These are phyloP conservation scores for Dryadomyces quercivorus DNA, from an alignment of 2,329 filamentous ascomycete genomes.

Conservation along the genomic window DNA sequence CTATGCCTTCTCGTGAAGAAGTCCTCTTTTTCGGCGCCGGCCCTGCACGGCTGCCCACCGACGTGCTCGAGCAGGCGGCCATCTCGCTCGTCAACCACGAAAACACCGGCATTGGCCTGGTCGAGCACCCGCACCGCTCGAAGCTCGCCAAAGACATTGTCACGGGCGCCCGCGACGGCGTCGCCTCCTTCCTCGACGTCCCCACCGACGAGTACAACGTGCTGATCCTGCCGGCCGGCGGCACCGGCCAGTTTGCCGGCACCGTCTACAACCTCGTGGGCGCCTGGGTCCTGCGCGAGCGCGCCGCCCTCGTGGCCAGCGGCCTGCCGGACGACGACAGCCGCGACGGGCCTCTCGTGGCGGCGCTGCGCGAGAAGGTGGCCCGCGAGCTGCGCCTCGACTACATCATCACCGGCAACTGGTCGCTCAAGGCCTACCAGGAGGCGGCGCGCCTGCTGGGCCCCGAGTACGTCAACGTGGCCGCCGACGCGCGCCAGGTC, in stretches of 20 bases:
- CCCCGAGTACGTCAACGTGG: constrained; percentile 68
- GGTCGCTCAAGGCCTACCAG: constrained; percentile 80
- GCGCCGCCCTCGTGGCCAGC: constrained; percentile 22
- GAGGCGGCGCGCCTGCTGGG: constrained; percentile 73
- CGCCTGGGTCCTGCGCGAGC: constrained; percentile 65
- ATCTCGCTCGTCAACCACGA: constrained; percentile 72
- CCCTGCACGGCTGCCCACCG: constrained; percentile 73
- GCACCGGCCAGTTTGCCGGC: constrained; percentile 75
- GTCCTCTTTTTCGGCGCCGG: constrained; percentile 64
- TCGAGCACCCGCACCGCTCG: constrained; percentile 84
- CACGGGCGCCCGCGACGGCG: constrained; percentile 61
- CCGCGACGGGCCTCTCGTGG: constrained; percentile 34
- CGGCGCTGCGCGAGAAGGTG: constrained; percentile 20
- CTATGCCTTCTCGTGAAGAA: constrained; percentile 12
- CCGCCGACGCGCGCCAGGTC: constrained; percentile 12
- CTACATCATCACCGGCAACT: constrained; percentile 82
- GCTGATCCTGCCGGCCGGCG: constrained; percentile 78
- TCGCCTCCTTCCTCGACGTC: constrained; percentile 65
- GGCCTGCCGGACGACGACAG: not conserved
- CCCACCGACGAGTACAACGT: constrained; percentile 67
- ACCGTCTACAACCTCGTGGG: constrained; percentile 74
- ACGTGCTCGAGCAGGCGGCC: constrained; percentile 66
- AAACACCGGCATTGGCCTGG: constrained; percentile 67
- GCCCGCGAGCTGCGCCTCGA: constrained; percentile 61
- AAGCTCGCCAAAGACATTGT: constrained; percentile 67